Percentiles rank a stretch among this genome's conserved stretches.
These are phyloP conservation scores for Quillaja saponaria DNA, from an alignment of 306 rosid genomes.

Conservation along the genomic window DNA sequence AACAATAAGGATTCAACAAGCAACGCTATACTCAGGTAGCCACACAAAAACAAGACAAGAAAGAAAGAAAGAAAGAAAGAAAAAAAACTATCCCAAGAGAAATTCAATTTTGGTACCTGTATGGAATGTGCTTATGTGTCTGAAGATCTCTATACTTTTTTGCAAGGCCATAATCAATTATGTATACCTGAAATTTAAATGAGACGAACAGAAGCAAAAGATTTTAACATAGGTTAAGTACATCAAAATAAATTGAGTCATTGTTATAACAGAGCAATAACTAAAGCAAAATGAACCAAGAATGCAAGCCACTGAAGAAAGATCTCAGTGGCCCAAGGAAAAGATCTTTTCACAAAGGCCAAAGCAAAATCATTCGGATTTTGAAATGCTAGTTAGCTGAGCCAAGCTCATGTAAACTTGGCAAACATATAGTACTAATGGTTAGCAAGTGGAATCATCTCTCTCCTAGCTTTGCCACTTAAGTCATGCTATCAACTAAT, in stretches of 20 bases:
- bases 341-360: no score
- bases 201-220: slow-evolving; percentile 28
- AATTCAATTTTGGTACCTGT: slow-evolving; percentile 61
- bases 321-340: neutral
- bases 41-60: no score
- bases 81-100: no score
- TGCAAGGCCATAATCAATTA: slow-evolving; percentile 97
- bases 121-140: slow-evolving; percentile 97
- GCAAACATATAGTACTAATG: neutral
- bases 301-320: neutral
- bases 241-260: neutral
- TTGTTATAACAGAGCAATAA: slow-evolving; percentile 10
- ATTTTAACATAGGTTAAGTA: neutral
- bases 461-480: neutral
- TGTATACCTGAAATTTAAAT: slow-evolving; percentile 61
- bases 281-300: slow-evolving; percentile 28
- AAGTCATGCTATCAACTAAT: neutral
- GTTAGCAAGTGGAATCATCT: no score
- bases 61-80: no score
- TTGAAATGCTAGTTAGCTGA: neutral
- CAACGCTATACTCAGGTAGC: neutral
- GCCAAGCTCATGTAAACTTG: neutral
- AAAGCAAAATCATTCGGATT: neutral
- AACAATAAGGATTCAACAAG: neutral
- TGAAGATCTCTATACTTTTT: slow-evolving; percentile 95